These are phyloP conservation scores for Delphinella strobiligena DNA, from an alignment of 2,329 filamentous ascomycete genomes.

Conservation along the genomic window DNA sequence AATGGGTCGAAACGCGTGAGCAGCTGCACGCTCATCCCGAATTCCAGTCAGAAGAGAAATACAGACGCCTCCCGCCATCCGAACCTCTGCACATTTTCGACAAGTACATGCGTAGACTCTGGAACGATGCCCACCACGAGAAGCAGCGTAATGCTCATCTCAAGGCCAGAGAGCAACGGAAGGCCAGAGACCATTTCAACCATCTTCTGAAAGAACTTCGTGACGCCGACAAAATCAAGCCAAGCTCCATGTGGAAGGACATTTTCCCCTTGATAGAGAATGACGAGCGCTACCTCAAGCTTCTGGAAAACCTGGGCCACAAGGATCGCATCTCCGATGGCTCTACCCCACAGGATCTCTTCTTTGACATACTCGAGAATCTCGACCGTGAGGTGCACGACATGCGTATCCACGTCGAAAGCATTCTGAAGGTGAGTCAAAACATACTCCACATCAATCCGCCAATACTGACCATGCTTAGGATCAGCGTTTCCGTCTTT, in stretches of 20 bases:
- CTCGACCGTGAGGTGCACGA: slow-evolving; percentile 79
- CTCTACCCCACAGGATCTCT: slow-evolving; percentile 78
- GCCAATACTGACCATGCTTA: not conserved
- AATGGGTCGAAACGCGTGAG: slow-evolving; percentile 82
- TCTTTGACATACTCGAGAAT: slow-evolving; percentile 92
- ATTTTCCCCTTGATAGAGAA: slow-evolving; percentile 62
- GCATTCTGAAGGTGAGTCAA: slow-evolving; percentile 35
- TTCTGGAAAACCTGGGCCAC: slow-evolving; percentile 58
- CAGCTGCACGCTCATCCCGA: slow-evolving; percentile 66
- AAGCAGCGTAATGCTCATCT: slow-evolving; percentile 77
- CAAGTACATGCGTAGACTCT: slow-evolving; percentile 84
- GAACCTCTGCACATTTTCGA: slow-evolving; percentile 90
- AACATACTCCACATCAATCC: not conserved
- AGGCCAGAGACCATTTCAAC: slow-evolving; percentile 71
- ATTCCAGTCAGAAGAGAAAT: slow-evolving; percentile 73
- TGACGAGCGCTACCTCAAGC: slow-evolving; percentile 71
- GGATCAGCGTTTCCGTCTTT: slow-evolving; percentile 15
- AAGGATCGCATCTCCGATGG: slow-evolving; percentile 31
- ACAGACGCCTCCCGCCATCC: slow-evolving; percentile 71
- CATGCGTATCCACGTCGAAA: slow-evolving; percentile 70
- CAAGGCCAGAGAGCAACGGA: slow-evolving; percentile 71
- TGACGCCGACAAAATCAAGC: slow-evolving; percentile 69
- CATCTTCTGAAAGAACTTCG: slow-evolving; percentile 64
- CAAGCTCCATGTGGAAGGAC: slow-evolving; percentile 80
- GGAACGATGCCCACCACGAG: slow-evolving; percentile 81